Conservation (phyloP, 495 filamentous ascomycete genomes). For the Penicillium desertorum region DNA sequence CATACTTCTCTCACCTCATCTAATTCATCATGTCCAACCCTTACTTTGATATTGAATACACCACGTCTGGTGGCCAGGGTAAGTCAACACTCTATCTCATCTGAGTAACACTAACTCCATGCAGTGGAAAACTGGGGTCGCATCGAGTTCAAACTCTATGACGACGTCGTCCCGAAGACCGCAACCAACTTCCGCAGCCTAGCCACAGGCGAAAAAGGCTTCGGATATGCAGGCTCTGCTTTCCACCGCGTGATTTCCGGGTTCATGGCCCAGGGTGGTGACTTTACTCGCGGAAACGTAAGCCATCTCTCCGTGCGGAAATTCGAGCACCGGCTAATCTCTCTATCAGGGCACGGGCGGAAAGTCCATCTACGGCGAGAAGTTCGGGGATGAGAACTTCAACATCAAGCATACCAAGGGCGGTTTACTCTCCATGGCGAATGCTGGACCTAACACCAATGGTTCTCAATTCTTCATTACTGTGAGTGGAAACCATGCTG, state of each 20-base stretch:
- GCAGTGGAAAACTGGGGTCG: slow-evolving; percentile 47
- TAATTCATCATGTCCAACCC: slow-evolving; percentile 2
- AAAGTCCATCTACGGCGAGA: slow-evolving; percentile 87
- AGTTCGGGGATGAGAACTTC: slow-evolving; percentile 91
- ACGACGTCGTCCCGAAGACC: slow-evolving; percentile 81
- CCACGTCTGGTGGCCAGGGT: background rate
- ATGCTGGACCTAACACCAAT: slow-evolving; percentile 76
- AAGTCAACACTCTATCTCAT: background rate
- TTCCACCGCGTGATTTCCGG: slow-evolving; percentile 91
- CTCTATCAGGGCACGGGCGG: slow-evolving; percentile 68
- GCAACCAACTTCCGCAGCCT: slow-evolving; percentile 86
- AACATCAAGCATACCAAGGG: slow-evolving; percentile 71
- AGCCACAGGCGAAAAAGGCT: slow-evolving; percentile 85
- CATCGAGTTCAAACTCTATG: slow-evolving; percentile 80
- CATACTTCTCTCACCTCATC: background rate
- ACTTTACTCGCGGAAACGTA: slow-evolving; percentile 66
- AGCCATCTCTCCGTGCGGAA: slow-evolving; percentile 21
- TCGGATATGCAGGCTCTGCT: slow-evolving; percentile 72
- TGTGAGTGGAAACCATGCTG: slow-evolving; percentile 28
- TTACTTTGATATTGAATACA: background rate
- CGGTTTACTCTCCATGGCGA: slow-evolving; percentile 87
- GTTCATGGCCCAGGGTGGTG: slow-evolving; percentile 68
- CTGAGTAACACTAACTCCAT: background rate
- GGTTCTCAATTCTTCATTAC: slow-evolving; percentile 93
- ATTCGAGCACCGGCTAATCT: slow-evolving; percentile 2